Percentiles rank a stretch among this genome's conserved stretches.
Conservation (phyloP, 2,329 filamentous ascomycete genomes). For the Lachnellula arida region DNA sequence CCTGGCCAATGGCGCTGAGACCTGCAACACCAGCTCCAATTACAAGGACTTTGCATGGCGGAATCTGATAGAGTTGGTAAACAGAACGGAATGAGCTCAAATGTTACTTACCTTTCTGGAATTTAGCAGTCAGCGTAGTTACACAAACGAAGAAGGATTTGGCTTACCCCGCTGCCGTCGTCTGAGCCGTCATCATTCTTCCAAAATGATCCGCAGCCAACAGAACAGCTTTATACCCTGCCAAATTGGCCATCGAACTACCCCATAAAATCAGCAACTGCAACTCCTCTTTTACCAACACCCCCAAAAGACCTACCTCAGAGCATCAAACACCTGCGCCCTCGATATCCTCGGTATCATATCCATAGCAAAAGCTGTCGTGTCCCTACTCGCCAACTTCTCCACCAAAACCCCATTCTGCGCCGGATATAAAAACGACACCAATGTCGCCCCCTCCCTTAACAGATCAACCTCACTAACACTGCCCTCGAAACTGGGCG, state of each 20-base stretch:
- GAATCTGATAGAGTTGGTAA: constrained; percentile 55
- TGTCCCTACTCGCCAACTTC: constrained; percentile 63
- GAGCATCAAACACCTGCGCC: constrained; percentile 81
- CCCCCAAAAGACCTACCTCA: constrained; percentile 38
- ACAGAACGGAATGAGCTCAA: constrained; percentile 2
- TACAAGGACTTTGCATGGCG: constrained; percentile 83
- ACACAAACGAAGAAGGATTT: background rate
- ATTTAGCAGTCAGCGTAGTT: constrained; percentile 25
- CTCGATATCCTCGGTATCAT: constrained; percentile 87
- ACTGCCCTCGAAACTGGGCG: constrained; percentile 54
- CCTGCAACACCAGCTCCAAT: constrained; percentile 89
- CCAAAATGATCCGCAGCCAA: constrained; percentile 89
- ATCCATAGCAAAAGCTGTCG: constrained; percentile 85
- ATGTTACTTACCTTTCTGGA: constrained; percentile 26
- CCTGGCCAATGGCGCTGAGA: constrained; percentile 79
- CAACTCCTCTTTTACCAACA: background rate
- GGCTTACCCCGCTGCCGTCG: constrained; percentile 72
- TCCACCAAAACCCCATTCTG: constrained; percentile 75
- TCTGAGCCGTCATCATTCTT: constrained; percentile 82
- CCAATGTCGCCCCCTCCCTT: constrained; percentile 65
- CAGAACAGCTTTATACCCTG: constrained; percentile 86
- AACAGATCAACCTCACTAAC: constrained; percentile 65
- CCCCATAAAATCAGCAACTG: constrained; percentile 10
- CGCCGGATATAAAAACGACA: constrained; percentile 78
- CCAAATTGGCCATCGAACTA: constrained; percentile 92